These are phyloP conservation scores for Penicillium paradoxum DNA, from an alignment of 495 filamentous ascomycete genomes.

Conservation along the genomic window DNA sequence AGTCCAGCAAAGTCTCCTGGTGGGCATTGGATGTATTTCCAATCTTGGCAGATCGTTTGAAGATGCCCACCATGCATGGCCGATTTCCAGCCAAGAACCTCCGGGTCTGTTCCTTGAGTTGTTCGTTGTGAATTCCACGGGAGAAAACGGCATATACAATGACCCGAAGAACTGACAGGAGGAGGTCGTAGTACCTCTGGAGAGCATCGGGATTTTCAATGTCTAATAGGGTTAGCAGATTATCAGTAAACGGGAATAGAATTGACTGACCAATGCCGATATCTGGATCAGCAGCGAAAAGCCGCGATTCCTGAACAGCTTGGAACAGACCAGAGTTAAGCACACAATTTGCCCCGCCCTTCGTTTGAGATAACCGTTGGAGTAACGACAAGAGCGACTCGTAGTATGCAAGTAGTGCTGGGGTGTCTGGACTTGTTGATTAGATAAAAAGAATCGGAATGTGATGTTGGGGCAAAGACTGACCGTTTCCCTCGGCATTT, in stretches of 20 bases:
- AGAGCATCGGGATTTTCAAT: constrained; percentile 67
- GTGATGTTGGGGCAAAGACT: constrained; percentile 7
- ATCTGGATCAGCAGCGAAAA: constrained; percentile 92
- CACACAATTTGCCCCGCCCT: constrained; percentile 71
- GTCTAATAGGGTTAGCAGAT: constrained; percentile 35
- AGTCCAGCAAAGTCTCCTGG: constrained; percentile 39
- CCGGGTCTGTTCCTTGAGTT: constrained; percentile 65
- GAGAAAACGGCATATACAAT: constrained; percentile 73
- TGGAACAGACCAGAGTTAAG: constrained; percentile 87
- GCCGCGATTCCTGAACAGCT: constrained; percentile 65
- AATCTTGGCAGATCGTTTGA: constrained; percentile 83
- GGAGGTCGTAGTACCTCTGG: constrained; percentile 74
- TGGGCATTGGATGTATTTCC: constrained; percentile 45
- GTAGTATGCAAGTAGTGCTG: constrained; percentile 56
- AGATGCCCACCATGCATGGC: constrained; percentile 74
- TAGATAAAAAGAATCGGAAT: background rate
- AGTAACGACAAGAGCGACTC: constrained; percentile 77
- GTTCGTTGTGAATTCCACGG: constrained; percentile 74
- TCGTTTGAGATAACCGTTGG: constrained; percentile 75
- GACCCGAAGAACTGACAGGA: constrained; percentile 75
- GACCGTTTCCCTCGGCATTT: constrained; percentile 48
- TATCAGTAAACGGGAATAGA: background rate
- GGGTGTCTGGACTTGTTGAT: constrained; percentile 42
- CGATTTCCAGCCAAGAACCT: constrained; percentile 76
- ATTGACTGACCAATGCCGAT: constrained; percentile 66